phyloP scores from a whole-genome alignment of 352 stramenopile species.

The Pythium sp. region DNA sequence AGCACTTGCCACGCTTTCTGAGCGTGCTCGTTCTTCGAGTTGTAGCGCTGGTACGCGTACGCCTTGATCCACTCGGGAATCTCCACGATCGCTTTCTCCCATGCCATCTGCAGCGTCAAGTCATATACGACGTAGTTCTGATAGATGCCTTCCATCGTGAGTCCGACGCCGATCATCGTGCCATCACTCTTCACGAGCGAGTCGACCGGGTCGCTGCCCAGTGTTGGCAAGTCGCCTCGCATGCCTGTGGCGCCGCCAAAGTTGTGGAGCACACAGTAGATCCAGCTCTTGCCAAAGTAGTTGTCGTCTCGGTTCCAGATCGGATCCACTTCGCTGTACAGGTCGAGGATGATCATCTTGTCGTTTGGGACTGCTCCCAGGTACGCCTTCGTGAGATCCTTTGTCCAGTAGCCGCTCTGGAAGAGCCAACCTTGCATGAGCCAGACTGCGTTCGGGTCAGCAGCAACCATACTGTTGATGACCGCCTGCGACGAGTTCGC shows the following conservation, averaged over 20 bases:
- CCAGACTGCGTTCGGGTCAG: slow-evolving; percentile 75
- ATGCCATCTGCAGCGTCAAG: slow-evolving; percentile 71
- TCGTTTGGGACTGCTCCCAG: slow-evolving; percentile 52
- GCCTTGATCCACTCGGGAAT: slow-evolving; percentile 45
- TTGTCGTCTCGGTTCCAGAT: slow-evolving; percentile 76
- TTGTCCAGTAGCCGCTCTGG: slow-evolving; percentile 69
- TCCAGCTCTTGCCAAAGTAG: slow-evolving; percentile 82
- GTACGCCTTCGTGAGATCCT: slow-evolving; percentile 50
- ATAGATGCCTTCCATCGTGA: slow-evolving; percentile 87
- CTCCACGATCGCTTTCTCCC: slow-evolving; percentile 42
- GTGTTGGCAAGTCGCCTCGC: slow-evolving; percentile 63
- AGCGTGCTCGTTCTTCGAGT: slow-evolving; percentile 43
- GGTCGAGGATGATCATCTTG: slow-evolving; percentile 77
- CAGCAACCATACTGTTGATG: slow-evolving; percentile 68
- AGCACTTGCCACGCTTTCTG: slow-evolving; percentile 56
- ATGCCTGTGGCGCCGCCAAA: slow-evolving; percentile 79
- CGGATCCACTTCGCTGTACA: slow-evolving; percentile 74
- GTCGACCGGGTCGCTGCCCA: slow-evolving; percentile 47
- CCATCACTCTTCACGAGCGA: slow-evolving; percentile 44
- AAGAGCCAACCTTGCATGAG: slow-evolving; percentile 86
- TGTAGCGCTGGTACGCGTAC: slow-evolving; percentile 61
- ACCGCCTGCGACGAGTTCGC: slow-evolving; percentile 57
- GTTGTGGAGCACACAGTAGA: slow-evolving; percentile 85
- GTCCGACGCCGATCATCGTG: slow-evolving; percentile 71
- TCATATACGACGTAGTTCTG: slow-evolving; percentile 88